Evolutionary conservation across 768 basidiomycete species (phyloP).

Genomic region (Russula earlei): DNA sequence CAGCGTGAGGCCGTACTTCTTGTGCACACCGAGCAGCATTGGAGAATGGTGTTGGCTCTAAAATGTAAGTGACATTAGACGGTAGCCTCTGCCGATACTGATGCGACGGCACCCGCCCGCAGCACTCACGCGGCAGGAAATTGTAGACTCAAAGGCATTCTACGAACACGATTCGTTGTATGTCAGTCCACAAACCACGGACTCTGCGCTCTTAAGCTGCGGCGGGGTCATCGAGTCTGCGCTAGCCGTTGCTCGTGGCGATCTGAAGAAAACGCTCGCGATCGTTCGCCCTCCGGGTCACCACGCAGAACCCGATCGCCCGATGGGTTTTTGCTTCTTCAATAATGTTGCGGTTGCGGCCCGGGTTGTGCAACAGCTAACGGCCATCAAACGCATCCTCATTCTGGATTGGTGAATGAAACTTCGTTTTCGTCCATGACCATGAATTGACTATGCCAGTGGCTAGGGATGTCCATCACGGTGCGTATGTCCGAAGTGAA

Average conservation of each 20-base stretch:
- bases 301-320: conserved; percentile 95
- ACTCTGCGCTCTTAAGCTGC: conserved; percentile 79
- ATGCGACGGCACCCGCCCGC: conserved; percentile 9
- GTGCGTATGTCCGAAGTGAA: conserved; percentile 32
- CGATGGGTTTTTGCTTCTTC: conserved; percentile 99
- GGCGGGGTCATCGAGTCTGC: conserved; percentile 92
- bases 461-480: conserved; percentile 90
- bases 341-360: conserved; percentile 96
- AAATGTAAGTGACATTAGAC: conserved; percentile 1
- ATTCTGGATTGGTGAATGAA: conserved; percentile 86
- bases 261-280: conserved; percentile 81
- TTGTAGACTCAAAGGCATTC: conserved; percentile 64
- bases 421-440: neutral
- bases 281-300: conserved; percentile 97
- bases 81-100: conserved; percentile 16
- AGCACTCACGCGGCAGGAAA: conserved; percentile 72
- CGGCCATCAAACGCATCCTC: conserved; percentile 66
- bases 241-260: conserved; percentile 72
- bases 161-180: conserved; percentile 93
- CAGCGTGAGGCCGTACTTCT: conserved; percentile 71
- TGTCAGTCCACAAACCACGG: conserved; percentile 76
- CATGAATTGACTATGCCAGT: conserved; percentile 1
- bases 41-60: conserved; percentile 73
- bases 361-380: conserved; percentile 63
- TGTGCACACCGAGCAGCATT: conserved; percentile 85